Evolutionary conservation across 1,284 basidiomycete species (phyloP), one percentile per base, ranked within the genome.

Genomic region (Phylloboletellus chloephorus): DNA sequence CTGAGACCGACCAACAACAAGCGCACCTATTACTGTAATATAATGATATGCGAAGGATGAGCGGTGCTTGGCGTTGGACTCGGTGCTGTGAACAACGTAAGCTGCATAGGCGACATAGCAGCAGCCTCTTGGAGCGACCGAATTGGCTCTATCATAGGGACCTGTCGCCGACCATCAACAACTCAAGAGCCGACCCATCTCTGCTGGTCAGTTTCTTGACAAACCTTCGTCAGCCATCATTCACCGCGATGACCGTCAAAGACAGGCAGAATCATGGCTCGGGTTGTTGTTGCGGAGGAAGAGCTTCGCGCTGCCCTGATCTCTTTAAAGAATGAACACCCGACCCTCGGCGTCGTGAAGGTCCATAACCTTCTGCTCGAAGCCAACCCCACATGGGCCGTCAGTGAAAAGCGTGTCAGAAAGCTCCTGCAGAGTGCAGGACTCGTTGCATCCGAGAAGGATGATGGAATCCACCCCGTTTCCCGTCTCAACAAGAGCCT

Each of bases 321-420:
- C 6, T 43, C 52, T 2, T 61, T 79, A 7, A 67, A 78, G 48
- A 59, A 62, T n/a, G 63, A 67, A 23, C 70, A 87, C 39, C 78
- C 85, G 0, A 60, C 69, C 1, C 69, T 87, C 12, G 88, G 88
- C 2, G 76, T 86, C 25, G 53, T 71, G 4, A 91, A 88, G 64
- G 68, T 88, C 2, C 81, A 88, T 45, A 67, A 73, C 2, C 67
- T 77, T 9, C 65, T 91, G 12, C 72, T 84, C 22, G 57, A 68
- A 5, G 64, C 67, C 5, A 66, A 84, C 50, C 74, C 83, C 2
- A 67, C 72, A 15, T 90, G 88, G 87, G 60, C 72, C 0, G 82
- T 91, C 47, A 86, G 83, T 60, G 88, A 91, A 63, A 90, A 89
- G 57, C 74, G 88, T 11, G 74, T 83, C 7, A 69, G 79, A 40